These are phyloP conservation scores for Candida gigantensis DNA, from an alignment of 1,139 yeast genomes.

Conservation along the genomic window DNA sequence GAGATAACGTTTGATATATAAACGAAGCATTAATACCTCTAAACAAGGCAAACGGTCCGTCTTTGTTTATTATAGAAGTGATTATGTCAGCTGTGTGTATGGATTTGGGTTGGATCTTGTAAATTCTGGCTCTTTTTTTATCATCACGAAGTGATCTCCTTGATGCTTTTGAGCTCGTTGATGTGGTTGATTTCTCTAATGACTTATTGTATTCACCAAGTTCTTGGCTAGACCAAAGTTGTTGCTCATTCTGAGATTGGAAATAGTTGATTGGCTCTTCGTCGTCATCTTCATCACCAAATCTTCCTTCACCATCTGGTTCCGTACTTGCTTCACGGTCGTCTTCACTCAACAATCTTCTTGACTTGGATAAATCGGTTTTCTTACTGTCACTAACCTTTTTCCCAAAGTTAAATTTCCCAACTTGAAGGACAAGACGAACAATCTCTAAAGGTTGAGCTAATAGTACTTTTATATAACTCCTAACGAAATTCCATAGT, in stretches of 20 bases:
- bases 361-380: slow-evolving; percentile 8
- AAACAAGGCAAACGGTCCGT: slow-evolving; percentile 84
- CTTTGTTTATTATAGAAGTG: slow-evolving; percentile 66
- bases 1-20: slow-evolving; percentile 70
- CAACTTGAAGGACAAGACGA: slow-evolving; percentile 77
- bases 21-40: slow-evolving; percentile 87
- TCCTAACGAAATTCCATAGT: slow-evolving; percentile 60
- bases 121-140: slow-evolving; percentile 13
- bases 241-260: slow-evolving; percentile 26
- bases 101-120: slow-evolving; percentile 58
- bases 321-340: slow-evolving; percentile 15
- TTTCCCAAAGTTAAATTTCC: slow-evolving; percentile 45
- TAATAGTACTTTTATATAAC: slow-evolving; percentile 64
- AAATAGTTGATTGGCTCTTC: slow-evolving; percentile 63
- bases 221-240: slow-evolving; percentile 15
- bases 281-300: slow-evolving; percentile 42
- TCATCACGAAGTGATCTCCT: slow-evolving; percentile 6
- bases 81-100: slow-evolving; percentile 72
- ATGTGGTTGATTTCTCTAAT: background rate
- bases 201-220: slow-evolving; percentile 11
- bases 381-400: slow-evolving; percentile 10
- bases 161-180: slow-evolving; percentile 4
- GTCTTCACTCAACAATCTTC: slow-evolving; percentile 15
- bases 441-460: slow-evolving; percentile 91
- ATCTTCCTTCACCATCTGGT: slow-evolving; percentile 40